Percentiles rank a stretch among this genome's conserved stretches.
These are phyloP conservation scores for Lasiosphaeris hirsuta DNA, from an alignment of 495 filamentous ascomycete genomes.

Conservation along the genomic window DNA sequence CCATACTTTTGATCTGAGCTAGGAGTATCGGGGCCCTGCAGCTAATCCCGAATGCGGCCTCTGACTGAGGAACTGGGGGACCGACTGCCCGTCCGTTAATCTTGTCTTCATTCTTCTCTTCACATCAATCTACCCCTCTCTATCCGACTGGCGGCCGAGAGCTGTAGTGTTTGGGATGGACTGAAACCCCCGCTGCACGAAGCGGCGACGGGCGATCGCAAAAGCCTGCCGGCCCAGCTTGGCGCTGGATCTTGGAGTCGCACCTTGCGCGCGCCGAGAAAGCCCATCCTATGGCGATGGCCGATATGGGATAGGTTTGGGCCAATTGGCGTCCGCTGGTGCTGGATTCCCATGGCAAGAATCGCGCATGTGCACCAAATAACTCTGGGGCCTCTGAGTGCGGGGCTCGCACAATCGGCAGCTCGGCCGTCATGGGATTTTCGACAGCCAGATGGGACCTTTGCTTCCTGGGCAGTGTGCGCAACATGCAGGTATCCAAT, in stretches of 20 bases:
- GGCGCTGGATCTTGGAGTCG: too few relatives aligned
- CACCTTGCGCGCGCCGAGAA: neutral
- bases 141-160: too few relatives aligned
- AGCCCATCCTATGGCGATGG: neutral
- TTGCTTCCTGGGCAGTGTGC: neutral
- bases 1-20: too few relatives aligned
- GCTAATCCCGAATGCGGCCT: neutral
- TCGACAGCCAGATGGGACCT: neutral
- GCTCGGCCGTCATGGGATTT: conserved; percentile 1
- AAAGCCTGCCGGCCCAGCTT: too few relatives aligned
- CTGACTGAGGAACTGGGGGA: neutral
- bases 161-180: too few relatives aligned
- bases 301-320: too few relatives aligned
- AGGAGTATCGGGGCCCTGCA: neutral
- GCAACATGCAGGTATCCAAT: too few relatives aligned
- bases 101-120: neutral
- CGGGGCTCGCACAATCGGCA: conserved; percentile 1
- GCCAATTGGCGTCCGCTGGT: conserved; percentile 5
- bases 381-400: conserved; percentile 2
- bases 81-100: neutral
- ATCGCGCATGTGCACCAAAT: conserved; percentile 13
- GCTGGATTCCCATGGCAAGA: conserved; percentile 8
- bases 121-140: too few relatives aligned
- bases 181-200: too few relatives aligned
- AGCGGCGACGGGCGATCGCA: too few relatives aligned